Evolutionary conservation across 805 yeast species (phyloP).

Genomic region (Candida ovalis): DNA sequence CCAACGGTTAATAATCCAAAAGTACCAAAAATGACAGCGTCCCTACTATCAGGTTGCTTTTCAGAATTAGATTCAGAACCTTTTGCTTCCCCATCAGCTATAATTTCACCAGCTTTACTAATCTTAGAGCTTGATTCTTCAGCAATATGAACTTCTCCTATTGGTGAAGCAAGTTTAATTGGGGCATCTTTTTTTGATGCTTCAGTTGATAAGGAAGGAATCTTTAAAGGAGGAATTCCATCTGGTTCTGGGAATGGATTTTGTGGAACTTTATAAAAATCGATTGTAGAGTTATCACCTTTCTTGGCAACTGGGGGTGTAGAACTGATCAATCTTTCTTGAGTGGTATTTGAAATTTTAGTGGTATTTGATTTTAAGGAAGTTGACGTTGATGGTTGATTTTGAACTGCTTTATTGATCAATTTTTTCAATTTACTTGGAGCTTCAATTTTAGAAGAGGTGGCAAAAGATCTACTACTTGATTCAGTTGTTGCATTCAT

Average conservation of each 20-base stretch:
- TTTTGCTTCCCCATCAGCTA: conserved; percentile 4
- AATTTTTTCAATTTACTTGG: conserved; percentile 2
- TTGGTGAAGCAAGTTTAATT: conserved; percentile 1
- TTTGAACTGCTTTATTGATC: neutral
- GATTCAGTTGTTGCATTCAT: conserved; percentile 4
- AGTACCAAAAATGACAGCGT: conserved; percentile 23
- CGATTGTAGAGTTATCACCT: conserved; percentile 57
- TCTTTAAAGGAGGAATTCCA: conserved; percentile 21
- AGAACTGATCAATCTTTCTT: conserved; percentile 20
- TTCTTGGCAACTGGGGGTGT: conserved; percentile 36
- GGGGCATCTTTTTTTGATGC: conserved; percentile 22
- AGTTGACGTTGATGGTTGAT: conserved; percentile 4
- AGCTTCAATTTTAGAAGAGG: conserved; percentile 7
- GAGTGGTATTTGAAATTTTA: neutral
- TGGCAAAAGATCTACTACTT: conserved; percentile 15
- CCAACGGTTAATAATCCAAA: conserved; percentile 26
- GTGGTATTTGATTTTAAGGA: neutral
- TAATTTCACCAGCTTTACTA: conserved; percentile 18
- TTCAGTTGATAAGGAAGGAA: conserved; percentile 27
- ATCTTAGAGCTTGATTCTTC: conserved; percentile 12
- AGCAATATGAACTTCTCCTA: conserved; percentile 6
- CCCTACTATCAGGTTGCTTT: conserved; percentile 8
- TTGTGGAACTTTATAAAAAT: conserved; percentile 48
- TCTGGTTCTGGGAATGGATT: conserved; percentile 22
- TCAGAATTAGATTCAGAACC: neutral